Base-by-base conservation (phyloP, 1,284 basidiomycete genomes). In the Trichosporon sp. region DNA sequence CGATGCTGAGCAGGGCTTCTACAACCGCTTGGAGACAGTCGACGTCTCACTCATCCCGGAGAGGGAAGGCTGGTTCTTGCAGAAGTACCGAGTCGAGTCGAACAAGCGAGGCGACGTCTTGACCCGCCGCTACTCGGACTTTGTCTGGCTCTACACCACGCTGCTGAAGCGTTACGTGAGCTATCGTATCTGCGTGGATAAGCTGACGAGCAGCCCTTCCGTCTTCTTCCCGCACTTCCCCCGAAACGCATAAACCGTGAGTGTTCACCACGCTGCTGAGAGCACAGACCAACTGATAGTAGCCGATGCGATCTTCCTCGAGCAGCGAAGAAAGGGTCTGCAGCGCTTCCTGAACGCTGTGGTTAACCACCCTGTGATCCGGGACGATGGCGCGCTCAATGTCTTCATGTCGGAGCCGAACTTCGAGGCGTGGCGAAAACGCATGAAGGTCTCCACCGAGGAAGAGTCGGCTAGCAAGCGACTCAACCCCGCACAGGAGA, bases 211-310 rank as follows among this genome's bases (percentile, higher is more conserved):
- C 93, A 98, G 85, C 94, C 95, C 0, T 97, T 97, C 88, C 89
- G 95, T 43, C 85, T 97, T n/a, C 87, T 96, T 72, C 91, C 93
- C n/a, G 85, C 89, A 1, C 85, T 97, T 43, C 95, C 95, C 8
- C 95, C 95, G 0, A 98, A 98, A 82, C 89, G 93, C 63, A 87
- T 97, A 73, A 92, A 92, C 80, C 90, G 93, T 92, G 80, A 86
- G 91, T 88, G 63, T 19, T 35, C 65, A 2, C 16, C 21, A 71
- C 16, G 16, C 21, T n/a, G n/a, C 10, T 12, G 32, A 21, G 31
- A 35, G 32, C 59, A 63, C 66, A 66, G 46, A 63, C 70, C 68
- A 54, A 40, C 66, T 67, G 56, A 61, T 66, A 31, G 46, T 78
- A 91, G 92, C 92, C 65, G 94, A 96, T 79, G 91, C 92, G 65